Percentiles rank a stretch among this genome's conserved stretches.
Conservation (phyloP, 2,329 filamentous ascomycete genomes). For the Hypoxylon sp. region DNA sequence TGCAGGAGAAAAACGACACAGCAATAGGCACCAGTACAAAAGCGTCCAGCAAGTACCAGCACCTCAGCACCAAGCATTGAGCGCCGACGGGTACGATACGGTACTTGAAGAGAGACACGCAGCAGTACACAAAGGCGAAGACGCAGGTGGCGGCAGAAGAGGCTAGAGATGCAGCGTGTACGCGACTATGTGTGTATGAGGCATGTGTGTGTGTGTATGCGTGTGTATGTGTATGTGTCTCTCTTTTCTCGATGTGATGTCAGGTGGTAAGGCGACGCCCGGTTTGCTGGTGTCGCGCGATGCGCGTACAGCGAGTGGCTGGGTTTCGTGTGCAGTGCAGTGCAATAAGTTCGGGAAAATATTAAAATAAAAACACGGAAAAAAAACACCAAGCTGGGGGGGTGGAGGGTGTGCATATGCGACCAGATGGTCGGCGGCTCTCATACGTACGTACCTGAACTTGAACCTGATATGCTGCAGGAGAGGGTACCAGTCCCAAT, state of each 20-base stretch:
- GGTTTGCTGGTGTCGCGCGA: slow-evolving; percentile 38
- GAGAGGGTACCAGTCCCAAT: slow-evolving; percentile 40
- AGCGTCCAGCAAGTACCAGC: neutral
- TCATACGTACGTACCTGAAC: slow-evolving; percentile 41
- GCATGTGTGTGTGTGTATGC: neutral
- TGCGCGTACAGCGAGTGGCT: slow-evolving; percentile 21
- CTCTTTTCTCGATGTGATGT: slow-evolving; percentile 7
- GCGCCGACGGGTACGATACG: slow-evolving; percentile 8
- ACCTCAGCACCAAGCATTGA: slow-evolving; percentile 12
- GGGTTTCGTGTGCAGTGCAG: slow-evolving; percentile 19
- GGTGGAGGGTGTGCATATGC: slow-evolving; percentile 41
- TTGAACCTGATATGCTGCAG: slow-evolving; percentile 34
- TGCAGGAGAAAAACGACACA: slow-evolving; percentile 37
- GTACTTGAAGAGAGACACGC: slow-evolving; percentile 16
- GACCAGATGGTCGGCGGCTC: slow-evolving; percentile 39
- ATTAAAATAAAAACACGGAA: slow-evolving; percentile 28
- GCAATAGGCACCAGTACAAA: slow-evolving; percentile 22
- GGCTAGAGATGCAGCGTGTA: slow-evolving; percentile 22
- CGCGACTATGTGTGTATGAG: neutral
- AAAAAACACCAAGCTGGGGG: slow-evolving; percentile 23
- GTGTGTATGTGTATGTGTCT: neutral
- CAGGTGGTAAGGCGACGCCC: slow-evolving; percentile 27
- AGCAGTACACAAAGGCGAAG: slow-evolving; percentile 9
- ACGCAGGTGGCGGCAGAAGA: slow-evolving; percentile 13
- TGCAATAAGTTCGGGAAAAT: slow-evolving; percentile 28